A percentile compares a stretch with the other conserved stretches of the same genome.
phyloP scores from a whole-genome alignment of 2,329 filamentous ascomycete species.

The Berkeleyomyces rouxiae region DNA sequence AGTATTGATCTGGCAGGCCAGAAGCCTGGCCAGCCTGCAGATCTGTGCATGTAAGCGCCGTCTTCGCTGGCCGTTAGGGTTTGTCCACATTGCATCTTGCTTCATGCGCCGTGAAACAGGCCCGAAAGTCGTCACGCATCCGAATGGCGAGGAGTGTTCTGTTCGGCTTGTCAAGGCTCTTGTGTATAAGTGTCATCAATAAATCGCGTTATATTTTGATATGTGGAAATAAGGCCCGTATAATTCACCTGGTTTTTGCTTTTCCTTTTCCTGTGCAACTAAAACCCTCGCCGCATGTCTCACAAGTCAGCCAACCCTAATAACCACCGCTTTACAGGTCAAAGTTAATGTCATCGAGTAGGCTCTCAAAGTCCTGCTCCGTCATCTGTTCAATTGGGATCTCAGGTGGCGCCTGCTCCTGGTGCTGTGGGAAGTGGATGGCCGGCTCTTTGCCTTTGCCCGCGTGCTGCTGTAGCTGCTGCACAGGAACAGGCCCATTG shows the following conservation, averaged over 20 bases:
- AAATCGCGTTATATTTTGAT: too few relatives aligned
- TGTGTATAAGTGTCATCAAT: too few relatives aligned
- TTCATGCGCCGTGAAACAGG: too few relatives aligned
- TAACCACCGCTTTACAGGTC: neutral
- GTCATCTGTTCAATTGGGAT: neutral
- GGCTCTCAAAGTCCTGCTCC: conserved; percentile 8
- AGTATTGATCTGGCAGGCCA: neutral
- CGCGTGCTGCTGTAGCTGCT: neutral
- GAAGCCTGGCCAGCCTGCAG: neutral
- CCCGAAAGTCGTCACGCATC: too few relatives aligned
- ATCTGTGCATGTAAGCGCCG: neutral
- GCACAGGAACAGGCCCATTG: neutral
- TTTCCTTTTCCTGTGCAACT: neutral
- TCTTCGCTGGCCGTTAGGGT: neutral
- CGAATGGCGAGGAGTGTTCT: too few relatives aligned
- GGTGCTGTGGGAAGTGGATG: neutral
- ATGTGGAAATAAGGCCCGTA: too few relatives aligned
- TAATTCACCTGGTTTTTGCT: neutral
- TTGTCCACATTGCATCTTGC: neutral
- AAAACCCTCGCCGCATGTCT: neutral
- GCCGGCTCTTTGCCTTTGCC: neutral
- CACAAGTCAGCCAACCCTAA: neutral
- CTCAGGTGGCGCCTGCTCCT: neutral
- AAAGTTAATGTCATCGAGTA: conserved; percentile 9
- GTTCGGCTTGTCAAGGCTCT: too few relatives aligned